Evolutionary conservation across 192 early-diverging fungal species (phyloP), one percentile per base, ranked within the genome.

Genomic region (Coemansia sp.): DNA sequence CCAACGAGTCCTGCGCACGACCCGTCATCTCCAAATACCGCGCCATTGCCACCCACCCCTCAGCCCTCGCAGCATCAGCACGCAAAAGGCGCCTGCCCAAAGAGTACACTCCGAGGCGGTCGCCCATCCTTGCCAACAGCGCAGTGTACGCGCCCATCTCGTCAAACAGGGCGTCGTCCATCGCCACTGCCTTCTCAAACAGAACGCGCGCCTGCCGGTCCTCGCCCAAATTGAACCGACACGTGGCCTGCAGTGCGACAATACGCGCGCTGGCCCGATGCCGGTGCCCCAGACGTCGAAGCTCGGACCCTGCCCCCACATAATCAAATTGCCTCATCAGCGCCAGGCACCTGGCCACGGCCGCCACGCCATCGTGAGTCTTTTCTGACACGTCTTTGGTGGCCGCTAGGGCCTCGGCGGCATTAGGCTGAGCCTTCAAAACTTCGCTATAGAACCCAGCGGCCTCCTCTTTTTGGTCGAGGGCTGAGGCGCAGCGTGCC

Each of bases 41-140:
- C 27, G 83, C 83, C 75, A 80, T 80, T 53, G 73, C 71, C 6
- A 77, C 61, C 83, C 83, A 84, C 0, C 74, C 78, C 40, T 79
- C 78, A 7, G 83, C 62, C 0, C 72, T 55, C 32, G 58, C 22
- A 59, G 77, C 66, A 55, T 83, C 80, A 2, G 61, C 44, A 30
- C 66, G 61, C 18, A 83, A 66, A 50, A 83, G 58, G 41, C 73
- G 59, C 67, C 50, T 66, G 24, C 72, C 76, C 30, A 83, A 69
- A 29, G 20, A 16, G 43, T 83, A 75, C 59, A 72, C 74, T 13
- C 59, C 65, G 13, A 69, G 40, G 4, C 59, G 12, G 68, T 83
- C 75, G 39, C 34, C 39, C 15, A 24, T 3, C 1, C 60, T 29
- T 35, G 70, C 58, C 12, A 78, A 65, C 29, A 83, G 63, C 35